These are phyloP conservation scores for Coleophoma crateriformis DNA, from an alignment of 2,329 filamentous ascomycete genomes.

Conservation along the genomic window DNA sequence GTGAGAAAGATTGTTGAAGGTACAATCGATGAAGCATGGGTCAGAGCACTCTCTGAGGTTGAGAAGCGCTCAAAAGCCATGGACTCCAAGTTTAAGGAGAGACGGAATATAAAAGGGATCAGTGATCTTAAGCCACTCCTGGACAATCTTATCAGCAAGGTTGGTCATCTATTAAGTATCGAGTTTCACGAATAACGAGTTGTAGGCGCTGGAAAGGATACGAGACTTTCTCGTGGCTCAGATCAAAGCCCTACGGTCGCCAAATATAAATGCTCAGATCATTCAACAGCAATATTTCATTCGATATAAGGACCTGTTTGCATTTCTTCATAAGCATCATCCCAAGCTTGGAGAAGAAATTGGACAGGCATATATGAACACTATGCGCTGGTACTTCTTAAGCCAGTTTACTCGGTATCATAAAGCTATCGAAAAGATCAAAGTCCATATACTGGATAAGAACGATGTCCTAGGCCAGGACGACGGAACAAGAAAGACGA, in stretches of 20 bases:
- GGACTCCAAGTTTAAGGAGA: conserved; percentile 58
- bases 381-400: conserved; percentile 97
- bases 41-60: conserved; percentile 75
- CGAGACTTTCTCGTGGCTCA: conserved; percentile 91
- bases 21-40: conserved; percentile 83
- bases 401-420: conserved; percentile 89
- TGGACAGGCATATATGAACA: conserved; percentile 89
- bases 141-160: conserved; percentile 77
- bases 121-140: conserved; percentile 82
- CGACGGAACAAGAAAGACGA: conserved; percentile 59
- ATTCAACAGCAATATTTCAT: conserved; percentile 92
- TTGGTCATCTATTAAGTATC: conserved; percentile 26
- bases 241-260: conserved; percentile 88
- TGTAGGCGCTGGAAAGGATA: conserved; percentile 81
- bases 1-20: conserved; percentile 85
- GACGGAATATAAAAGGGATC: conserved; percentile 65
- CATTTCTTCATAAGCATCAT: conserved; percentile 80
- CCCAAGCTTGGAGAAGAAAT: conserved; percentile 84
- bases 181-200: conserved; percentile 10
- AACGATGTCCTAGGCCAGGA: conserved; percentile 80
- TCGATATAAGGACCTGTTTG: conserved; percentile 80
- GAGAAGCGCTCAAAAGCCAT: conserved; percentile 72
- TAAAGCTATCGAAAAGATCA: conserved; percentile 77
- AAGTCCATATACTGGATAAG: conserved; percentile 76
- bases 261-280: conserved; percentile 94